Conservation (phyloP, 352 stramenopile genomes). For the Aphanomyces invadans region DNA sequence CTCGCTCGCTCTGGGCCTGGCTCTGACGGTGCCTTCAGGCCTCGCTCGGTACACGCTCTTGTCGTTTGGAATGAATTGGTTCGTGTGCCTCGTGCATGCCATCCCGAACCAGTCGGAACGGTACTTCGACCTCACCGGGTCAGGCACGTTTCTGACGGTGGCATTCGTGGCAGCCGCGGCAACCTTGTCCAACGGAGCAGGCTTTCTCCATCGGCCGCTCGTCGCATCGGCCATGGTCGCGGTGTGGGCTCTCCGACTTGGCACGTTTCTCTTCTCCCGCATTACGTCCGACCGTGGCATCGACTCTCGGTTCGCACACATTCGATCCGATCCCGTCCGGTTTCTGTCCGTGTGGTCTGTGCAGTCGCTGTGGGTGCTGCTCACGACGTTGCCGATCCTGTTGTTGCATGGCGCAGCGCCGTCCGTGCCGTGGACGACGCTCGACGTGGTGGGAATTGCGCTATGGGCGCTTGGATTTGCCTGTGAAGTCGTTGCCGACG, state of each 20-base stretch:
- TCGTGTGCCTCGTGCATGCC: slow-evolving; percentile 52
- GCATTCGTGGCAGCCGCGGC: slow-evolving; percentile 40
- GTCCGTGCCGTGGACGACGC: slow-evolving; percentile 10
- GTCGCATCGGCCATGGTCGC: slow-evolving; percentile 60
- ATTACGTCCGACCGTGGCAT: slow-evolving; percentile 48
- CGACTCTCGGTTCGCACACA: slow-evolving; percentile 67
- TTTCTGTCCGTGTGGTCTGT: slow-evolving; percentile 79
- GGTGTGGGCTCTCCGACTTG: slow-evolving; percentile 71
- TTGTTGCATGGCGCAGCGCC: slow-evolving; percentile 33
- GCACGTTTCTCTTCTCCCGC: slow-evolving; percentile 67
- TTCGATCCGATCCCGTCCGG: slow-evolving; percentile 46
- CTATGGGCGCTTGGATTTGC: slow-evolving; percentile 65
- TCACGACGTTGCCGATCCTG: slow-evolving; percentile 64
- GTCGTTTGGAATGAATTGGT: slow-evolving; percentile 53
- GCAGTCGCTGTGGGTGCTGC: slow-evolving; percentile 74
- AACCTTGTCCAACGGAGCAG: slow-evolving; percentile 29
- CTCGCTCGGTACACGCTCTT: slow-evolving; percentile 45
- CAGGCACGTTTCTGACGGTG: slow-evolving; percentile 58
- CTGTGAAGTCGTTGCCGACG: slow-evolving; percentile 67
- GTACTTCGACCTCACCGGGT: slow-evolving; percentile 78
- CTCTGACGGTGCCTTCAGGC: slow-evolving; percentile 32
- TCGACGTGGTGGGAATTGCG: slow-evolving; percentile 44
- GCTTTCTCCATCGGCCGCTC: slow-evolving; percentile 33
- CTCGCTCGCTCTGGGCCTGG: slow-evolving; percentile 32
- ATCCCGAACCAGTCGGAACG: slow-evolving; percentile 63